Evolutionary conservation across 2,329 filamentous ascomycete species (phyloP).

Genomic region (Pochonia chlamydosporia): DNA sequence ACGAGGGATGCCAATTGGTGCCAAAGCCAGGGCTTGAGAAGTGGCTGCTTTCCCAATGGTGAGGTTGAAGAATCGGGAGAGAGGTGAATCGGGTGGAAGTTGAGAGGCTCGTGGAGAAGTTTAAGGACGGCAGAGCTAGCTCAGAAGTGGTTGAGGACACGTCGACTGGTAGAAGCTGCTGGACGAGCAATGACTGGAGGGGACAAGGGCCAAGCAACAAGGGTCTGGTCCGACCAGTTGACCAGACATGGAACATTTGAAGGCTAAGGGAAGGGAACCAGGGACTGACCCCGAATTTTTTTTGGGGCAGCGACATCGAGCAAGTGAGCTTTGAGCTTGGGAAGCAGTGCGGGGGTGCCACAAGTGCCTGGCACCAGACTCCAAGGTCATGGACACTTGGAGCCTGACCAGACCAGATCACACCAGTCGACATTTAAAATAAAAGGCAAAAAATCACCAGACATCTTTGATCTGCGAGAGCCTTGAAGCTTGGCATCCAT

Average conservation of each 20-base stretch:
- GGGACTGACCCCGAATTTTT: no score
- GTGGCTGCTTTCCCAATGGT: conserved; percentile 18
- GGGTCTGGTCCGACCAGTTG: neutral
- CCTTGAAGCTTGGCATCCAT: no score
- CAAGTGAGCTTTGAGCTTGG: no score
- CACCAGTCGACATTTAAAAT: no score
- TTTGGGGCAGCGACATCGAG: no score
- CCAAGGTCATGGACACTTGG: no score
- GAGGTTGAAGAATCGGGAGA: conserved; percentile 17
- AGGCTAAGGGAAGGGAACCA: neutral
- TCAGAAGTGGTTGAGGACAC: conserved; percentile 17
- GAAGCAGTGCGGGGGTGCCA: no score
- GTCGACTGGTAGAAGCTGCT: conserved; percentile 6
- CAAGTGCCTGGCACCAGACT: no score
- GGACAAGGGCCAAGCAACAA: neutral
- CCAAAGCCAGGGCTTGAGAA: conserved; percentile 22
- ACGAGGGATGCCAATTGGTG: conserved; percentile 10
- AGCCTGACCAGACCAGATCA: no score
- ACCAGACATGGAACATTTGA: neutral
- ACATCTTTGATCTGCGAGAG: no score
- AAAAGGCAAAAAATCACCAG: no score
- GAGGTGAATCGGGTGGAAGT: conserved; percentile 16
- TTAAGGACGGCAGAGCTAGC: conserved; percentile 5
- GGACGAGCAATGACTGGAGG: neutral
- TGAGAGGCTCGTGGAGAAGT: conserved; percentile 5